phyloP scores from a whole-genome alignment of 306 rosid species.

The Abrus pulchellus region DNA sequence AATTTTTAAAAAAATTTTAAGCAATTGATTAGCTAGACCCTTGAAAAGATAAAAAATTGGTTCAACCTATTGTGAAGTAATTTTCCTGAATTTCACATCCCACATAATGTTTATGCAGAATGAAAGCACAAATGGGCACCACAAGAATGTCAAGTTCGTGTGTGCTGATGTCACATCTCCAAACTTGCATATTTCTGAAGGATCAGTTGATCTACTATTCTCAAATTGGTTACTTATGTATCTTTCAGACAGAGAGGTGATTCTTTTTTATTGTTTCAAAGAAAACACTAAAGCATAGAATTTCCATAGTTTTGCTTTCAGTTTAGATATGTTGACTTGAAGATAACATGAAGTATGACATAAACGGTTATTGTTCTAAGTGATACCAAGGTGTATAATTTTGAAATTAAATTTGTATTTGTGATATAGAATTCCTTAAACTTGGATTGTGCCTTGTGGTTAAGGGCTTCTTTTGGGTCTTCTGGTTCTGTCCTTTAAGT shows the following conservation, averaged over 20 bases:
- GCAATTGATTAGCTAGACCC: too few relatives aligned
- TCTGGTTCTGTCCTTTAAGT: conserved; percentile 10
- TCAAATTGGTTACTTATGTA: conserved; percentile 99
- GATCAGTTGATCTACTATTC: conserved; percentile 82
- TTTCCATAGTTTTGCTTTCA: conserved; percentile 2
- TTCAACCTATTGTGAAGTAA: not conserved
- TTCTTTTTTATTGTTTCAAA: not conserved
- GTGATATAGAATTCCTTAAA: not conserved
- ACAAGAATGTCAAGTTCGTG: conserved; percentile 84
- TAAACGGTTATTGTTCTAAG: not conserved
- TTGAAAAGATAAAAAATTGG: not conserved
- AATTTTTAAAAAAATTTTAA: too few relatives aligned
- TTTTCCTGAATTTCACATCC: not conserved
- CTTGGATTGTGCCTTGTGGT: not conserved
- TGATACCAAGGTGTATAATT: not conserved
- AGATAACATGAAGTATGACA: conserved; percentile 1
- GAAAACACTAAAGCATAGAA: not conserved
- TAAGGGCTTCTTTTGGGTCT: not conserved
- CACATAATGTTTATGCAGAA: conserved; percentile 59
- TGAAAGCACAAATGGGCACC: conserved; percentile 79
- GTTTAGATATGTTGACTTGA: not conserved
- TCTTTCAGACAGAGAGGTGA: conserved; percentile 86
- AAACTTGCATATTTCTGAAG: conserved; percentile 72
- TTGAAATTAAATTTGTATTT: not conserved
- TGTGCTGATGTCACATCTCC: conserved; percentile 93